Conservation (phyloP, 2,329 filamentous ascomycete genomes). For the Fusarium veterinarium region DNA sequence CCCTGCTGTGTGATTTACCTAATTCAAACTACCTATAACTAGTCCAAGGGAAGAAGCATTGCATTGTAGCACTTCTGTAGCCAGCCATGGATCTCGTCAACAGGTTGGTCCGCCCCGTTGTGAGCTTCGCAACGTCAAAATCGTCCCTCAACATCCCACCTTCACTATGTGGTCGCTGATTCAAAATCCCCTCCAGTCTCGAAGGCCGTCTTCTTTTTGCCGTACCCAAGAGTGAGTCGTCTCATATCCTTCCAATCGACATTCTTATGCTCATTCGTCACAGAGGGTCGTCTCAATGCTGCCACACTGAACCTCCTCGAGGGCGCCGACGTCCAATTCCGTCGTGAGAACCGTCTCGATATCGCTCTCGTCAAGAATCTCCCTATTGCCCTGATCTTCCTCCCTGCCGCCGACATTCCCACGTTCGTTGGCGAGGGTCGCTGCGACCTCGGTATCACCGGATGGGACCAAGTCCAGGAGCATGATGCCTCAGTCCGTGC, state of each 20-base stretch:
- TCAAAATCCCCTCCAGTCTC: slow-evolving; percentile 65
- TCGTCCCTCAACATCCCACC: not conserved
- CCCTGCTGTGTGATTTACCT: slow-evolving; percentile 11
- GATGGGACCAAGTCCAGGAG: slow-evolving; percentile 90
- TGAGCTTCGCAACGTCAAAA: not conserved
- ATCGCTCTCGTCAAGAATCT: slow-evolving; percentile 98
- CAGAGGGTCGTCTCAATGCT: slow-evolving; percentile 93
- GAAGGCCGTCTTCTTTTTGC: slow-evolving; percentile 95
- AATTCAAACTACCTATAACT: slow-evolving; percentile 13
- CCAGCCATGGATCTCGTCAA: slow-evolving; percentile 64
- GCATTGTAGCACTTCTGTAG: slow-evolving; percentile 5
- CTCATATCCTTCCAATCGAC: not conserved
- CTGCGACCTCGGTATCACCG: slow-evolving; percentile 94
- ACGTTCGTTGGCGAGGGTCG: slow-evolving; percentile 96
- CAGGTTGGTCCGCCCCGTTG: slow-evolving; percentile 55
- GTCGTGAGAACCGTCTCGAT: slow-evolving; percentile 92
- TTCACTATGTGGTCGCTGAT: slow-evolving; percentile 30
- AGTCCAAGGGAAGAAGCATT: slow-evolving; percentile 5
- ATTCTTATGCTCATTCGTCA: slow-evolving; percentile 20
- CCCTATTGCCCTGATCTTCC: slow-evolving; percentile 93
- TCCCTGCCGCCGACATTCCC: slow-evolving; percentile 96
- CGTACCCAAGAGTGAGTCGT: slow-evolving; percentile 91
- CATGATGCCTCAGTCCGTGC: slow-evolving; percentile 76
- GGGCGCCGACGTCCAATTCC: slow-evolving; percentile 96
- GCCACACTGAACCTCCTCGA: slow-evolving; percentile 89